Percentiles rank a stretch among this genome's conserved stretches.
Conservation (phyloP, 805 yeast species). For the Saturnispora ahearnii region DNA sequence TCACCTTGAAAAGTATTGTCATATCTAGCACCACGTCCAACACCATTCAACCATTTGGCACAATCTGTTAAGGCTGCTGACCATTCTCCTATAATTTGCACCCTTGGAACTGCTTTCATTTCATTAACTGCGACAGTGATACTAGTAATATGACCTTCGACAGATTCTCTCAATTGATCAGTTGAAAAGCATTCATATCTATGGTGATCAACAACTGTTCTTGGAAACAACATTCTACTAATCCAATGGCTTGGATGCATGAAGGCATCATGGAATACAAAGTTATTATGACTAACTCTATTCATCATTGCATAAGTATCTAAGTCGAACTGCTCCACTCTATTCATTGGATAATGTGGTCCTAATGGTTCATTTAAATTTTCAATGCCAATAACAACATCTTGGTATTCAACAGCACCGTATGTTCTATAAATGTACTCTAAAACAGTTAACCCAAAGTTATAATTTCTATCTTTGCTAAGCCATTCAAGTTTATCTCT, state of each 20-base stretch:
- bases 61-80: slow-evolving; percentile 90
- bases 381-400: slow-evolving; percentile 61
- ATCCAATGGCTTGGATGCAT: slow-evolving; percentile 48
- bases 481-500: slow-evolving; percentile 46
- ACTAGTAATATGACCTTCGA: slow-evolving; percentile 52
- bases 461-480: slow-evolving; percentile 30
- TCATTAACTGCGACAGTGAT: slow-evolving; percentile 43
- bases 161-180: slow-evolving; percentile 44
- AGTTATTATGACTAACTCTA: slow-evolving; percentile 30
- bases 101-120: slow-evolving; percentile 30
- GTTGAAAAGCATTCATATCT: slow-evolving; percentile 79
- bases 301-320: slow-evolving; percentile 39
- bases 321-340: slow-evolving; percentile 32
- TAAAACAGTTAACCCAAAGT: slow-evolving; percentile 43
- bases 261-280: slow-evolving; percentile 64
- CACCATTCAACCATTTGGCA: slow-evolving; percentile 83
- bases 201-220: slow-evolving; percentile 80
- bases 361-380: slow-evolving; percentile 67
- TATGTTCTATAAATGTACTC: slow-evolving; percentile 43
- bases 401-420: slow-evolving; percentile 38
- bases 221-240: slow-evolving; percentile 20
- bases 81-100: slow-evolving; percentile 70
- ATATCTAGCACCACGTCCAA: slow-evolving; percentile 71
- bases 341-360: slow-evolving; percentile 36
- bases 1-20: slow-evolving; percentile 46